A percentile compares a stretch with the other conserved stretches of the same genome.
Evolutionary conservation across 2,329 filamentous ascomycete species (phyloP).

Genomic region (Alternaria brassicae): DNA sequence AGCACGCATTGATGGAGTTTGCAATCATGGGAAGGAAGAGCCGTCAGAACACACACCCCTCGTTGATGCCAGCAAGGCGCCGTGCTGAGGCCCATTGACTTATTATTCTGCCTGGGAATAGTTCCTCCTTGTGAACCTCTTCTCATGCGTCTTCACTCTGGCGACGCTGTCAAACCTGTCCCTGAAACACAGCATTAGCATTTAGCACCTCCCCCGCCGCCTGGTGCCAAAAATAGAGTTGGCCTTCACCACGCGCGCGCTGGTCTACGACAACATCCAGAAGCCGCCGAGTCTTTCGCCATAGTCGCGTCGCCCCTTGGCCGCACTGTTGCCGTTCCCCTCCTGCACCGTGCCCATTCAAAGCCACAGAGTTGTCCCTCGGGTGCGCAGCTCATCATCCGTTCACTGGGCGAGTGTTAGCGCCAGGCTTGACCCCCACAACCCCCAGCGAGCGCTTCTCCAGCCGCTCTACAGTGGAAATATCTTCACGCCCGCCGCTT

Average conservation of each 20-base stretch:
- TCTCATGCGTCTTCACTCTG: constrained; percentile 12
- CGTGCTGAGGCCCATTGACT: constrained; percentile 13
- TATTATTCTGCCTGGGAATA: not conserved
- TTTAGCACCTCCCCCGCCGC: constrained; percentile 34
- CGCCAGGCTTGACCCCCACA: constrained; percentile 43
- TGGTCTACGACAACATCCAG: constrained; percentile 10
- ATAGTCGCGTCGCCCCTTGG: constrained; percentile 15
- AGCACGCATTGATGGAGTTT: constrained; percentile 21
- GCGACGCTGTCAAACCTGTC: constrained; percentile 20
- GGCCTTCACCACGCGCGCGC: constrained; percentile 26
- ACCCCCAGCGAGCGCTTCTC: constrained; percentile 43
- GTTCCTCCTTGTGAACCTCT: not conserved
- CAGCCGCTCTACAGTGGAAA: constrained; percentile 41
- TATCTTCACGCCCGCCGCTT: constrained; percentile 30
- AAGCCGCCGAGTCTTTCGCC: constrained; percentile 10
- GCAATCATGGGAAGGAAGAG: constrained; percentile 23
- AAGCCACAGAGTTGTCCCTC: constrained; percentile 18
- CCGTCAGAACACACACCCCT: constrained; percentile 27
- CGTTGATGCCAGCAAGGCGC: constrained; percentile 16
- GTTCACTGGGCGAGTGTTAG: constrained; percentile 49
- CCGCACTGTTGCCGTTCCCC: constrained; percentile 13
- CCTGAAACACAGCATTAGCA: constrained; percentile 41
- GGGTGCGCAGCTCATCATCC: constrained; percentile 25
- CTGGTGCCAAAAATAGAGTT: constrained; percentile 40
- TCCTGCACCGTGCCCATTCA: constrained; percentile 17